Evolutionary conservation across 768 basidiomycete species (phyloP).

Genomic region (Lentinus tigrinus): DNA sequence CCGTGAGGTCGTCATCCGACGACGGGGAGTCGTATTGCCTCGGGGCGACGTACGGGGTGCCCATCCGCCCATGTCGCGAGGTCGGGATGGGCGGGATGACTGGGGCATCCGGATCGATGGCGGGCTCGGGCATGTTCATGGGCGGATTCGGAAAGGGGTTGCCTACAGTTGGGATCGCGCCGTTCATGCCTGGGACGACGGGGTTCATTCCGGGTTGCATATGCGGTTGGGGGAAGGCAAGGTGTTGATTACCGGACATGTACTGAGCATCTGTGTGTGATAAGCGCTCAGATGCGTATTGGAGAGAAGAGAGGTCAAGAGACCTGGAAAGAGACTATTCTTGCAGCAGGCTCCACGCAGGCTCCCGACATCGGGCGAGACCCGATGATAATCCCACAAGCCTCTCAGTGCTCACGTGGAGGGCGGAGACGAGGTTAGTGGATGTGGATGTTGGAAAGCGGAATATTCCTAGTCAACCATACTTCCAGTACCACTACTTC

Average conservation of each 20-base stretch:
- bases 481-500: too few relatives aligned
- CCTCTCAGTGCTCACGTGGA: too few relatives aligned
- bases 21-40: background rate
- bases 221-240: slow-evolving; percentile 6
- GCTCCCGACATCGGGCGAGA: too few relatives aligned
- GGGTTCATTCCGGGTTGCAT: background rate
- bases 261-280: background rate
- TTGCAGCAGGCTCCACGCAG: too few relatives aligned
- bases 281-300: background rate
- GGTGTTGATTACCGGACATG: background rate
- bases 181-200: slow-evolving; percentile 12
- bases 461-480: too few relatives aligned
- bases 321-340: background rate
- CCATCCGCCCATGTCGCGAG: slow-evolving; percentile 5
- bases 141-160: slow-evolving; percentile 11
- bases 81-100: slow-evolving; percentile 17
- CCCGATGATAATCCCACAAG: too few relatives aligned
- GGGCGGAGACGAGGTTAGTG: too few relatives aligned
- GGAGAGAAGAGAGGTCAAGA: background rate
- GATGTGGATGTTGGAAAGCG: too few relatives aligned
- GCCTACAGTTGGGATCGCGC: slow-evolving; percentile 10
- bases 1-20: slow-evolving; percentile 3
- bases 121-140: slow-evolving; percentile 12
- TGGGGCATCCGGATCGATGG: slow-evolving; percentile 9
- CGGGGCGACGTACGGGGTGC: slow-evolving; percentile 3